These are phyloP conservation scores for Guillardia theta DNA, from an alignment of 78 protist species.

Conservation along the genomic window DNA sequence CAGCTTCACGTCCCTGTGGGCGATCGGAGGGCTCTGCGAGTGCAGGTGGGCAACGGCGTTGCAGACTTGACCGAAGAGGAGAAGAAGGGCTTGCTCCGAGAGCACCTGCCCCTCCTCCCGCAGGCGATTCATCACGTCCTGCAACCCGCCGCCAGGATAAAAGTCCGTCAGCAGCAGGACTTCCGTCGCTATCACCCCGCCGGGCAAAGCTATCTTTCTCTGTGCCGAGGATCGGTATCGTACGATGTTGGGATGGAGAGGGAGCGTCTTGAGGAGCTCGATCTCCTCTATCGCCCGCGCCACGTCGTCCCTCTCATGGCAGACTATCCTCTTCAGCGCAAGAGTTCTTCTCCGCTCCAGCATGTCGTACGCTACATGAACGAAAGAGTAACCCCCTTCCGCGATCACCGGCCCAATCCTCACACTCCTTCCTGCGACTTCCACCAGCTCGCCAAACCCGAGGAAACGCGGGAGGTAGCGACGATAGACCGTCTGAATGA, in stretches of 20 bases:
- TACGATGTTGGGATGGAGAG: neutral
- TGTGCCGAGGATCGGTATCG: neutral
- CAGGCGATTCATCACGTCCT: neutral
- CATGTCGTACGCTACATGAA: neutral
- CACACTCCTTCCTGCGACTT: no score
- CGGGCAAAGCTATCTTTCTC: neutral
- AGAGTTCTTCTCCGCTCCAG: neutral
- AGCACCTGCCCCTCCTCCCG: neutral
- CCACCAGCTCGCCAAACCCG: no score
- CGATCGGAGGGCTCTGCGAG: slow-evolving; percentile 14
- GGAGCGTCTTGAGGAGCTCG: neutral
- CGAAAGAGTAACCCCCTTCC: neutral
- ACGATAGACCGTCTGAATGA: neutral
- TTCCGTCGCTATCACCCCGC: neutral
- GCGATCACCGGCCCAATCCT: no score
- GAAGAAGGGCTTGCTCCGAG: neutral
- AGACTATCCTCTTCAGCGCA: neutral
- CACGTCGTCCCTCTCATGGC: neutral
- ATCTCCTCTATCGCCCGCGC: neutral
- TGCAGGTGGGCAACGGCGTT: slow-evolving; percentile 40
- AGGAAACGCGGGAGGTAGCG: neutral
- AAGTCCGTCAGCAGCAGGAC: neutral
- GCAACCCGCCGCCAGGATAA: neutral
- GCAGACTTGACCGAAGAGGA: neutral
- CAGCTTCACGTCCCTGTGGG: slow-evolving; percentile 51